Evolutionary conservation across 805 yeast genomes (phyloP), one percentile per base, ranked within the genome.

Genomic region (Wickerhamomyces bovis): DNA sequence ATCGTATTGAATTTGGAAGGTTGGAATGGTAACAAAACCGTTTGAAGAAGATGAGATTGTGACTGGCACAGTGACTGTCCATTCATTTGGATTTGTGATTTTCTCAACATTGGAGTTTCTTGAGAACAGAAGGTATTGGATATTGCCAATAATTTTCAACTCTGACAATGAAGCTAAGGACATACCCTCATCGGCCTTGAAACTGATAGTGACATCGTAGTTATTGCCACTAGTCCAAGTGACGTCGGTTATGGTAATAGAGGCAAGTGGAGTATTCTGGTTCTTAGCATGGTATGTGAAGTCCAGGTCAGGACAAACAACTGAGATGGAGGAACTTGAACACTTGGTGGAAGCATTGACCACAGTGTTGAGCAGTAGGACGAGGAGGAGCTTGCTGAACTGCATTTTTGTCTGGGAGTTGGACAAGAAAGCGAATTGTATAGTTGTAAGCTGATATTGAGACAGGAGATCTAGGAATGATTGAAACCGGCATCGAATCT

Each of bases 1-100:
- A 36, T 41, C 50, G 38, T 35, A 52, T 25, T 52, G 48, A 16
- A 52, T 45, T 30, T 52, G 47, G 41, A 31, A 52, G 3, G 44
- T 25, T 16, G 45, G 50, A 45, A 47, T 42, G 21, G 44, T 42
- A 12, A 47, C 48, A 30, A 19, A 16, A 4, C 49, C 46, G 10
- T 47, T 23, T 1, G 39, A 16, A 11, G 20, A 26, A 8, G 45
- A 26, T 6, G 43, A 9, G 15, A 46, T 18, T 5, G 43, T 10
- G n/a, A 52, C 25, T 18, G 36, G 31, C 19, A 52, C 39, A 7
- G 53, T 45, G 11, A 45, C 41, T 7, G 26, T 16, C 45, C 51
- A 53, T 11, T 50, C 43, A 23, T 42, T 42, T 15, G 56, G 53
- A 20, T 50, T 25, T 9, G 38, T 6, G 18, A 48, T 41, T 18